A percentile compares a stretch with the other conserved stretches of the same genome.
phyloP scores from a whole-genome alignment of 192 early-diverging fungal species.

The Coemansia sp. region DNA sequence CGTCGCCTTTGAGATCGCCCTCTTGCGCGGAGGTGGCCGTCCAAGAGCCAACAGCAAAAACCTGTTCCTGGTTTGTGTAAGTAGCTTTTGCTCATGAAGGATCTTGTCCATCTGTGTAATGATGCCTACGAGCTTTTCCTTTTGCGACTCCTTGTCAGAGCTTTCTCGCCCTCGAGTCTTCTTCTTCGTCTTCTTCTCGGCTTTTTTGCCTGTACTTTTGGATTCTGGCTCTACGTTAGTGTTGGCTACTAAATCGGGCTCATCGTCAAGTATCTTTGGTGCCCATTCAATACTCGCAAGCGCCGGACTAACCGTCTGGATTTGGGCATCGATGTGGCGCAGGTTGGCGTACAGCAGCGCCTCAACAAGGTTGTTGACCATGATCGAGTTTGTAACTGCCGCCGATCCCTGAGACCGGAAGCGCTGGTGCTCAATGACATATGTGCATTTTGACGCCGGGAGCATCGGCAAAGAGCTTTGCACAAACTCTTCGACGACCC shows the following conservation, averaged over 20 bases:
- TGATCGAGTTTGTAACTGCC: slow-evolving; percentile 50
- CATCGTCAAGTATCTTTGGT: background rate
- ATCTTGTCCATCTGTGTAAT: slow-evolving; percentile 28
- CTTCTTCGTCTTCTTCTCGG: background rate
- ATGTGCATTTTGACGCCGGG: slow-evolving; percentile 26
- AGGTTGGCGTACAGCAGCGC: slow-evolving; percentile 51
- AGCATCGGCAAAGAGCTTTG: slow-evolving; percentile 27
- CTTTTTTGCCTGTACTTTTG: background rate
- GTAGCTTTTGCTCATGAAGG: slow-evolving; percentile 19
- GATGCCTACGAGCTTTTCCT: slow-evolving; percentile 1
- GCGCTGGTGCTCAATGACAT: slow-evolving; percentile 55
- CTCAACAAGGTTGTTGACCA: slow-evolving; percentile 57
- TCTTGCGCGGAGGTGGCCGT: background rate
- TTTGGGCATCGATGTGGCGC: slow-evolving; percentile 27
- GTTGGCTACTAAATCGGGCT: background rate
- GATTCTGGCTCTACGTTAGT: background rate
- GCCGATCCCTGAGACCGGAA: slow-evolving; percentile 54
- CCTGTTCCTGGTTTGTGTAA: slow-evolving; percentile 20
- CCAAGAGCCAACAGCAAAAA: slow-evolving; percentile 23
- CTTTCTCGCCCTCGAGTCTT: background rate
- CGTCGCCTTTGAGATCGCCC: background rate
- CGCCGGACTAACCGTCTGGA: slow-evolving; percentile 42
- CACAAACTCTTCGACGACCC: slow-evolving; percentile 40
- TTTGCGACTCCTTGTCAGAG: background rate
- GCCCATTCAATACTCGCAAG: slow-evolving; percentile 38